Base-by-base conservation (phyloP, 1,284 basidiomycete species). In the Leccinum huronense region DNA sequence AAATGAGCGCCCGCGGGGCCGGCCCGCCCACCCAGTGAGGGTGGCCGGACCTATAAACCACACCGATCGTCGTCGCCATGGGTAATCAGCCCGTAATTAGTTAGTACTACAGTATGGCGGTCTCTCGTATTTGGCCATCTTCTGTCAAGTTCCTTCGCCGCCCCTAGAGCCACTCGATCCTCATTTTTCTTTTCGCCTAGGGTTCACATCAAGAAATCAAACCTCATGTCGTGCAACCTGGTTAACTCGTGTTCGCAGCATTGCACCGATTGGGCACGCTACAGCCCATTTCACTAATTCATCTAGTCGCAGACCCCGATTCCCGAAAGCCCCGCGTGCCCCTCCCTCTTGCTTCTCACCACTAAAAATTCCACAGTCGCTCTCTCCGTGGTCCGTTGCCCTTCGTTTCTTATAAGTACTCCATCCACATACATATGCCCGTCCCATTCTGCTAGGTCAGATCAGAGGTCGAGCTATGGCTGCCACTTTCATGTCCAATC, bases 141-240 rank as follows among this genome's bases (percentile, higher is more conserved):
- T 72, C 70, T 64, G 62, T 63, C 58, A 55, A 66, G 30, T 71
- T 65, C 72, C 63, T 56, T 34, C 10, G 55, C 66, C n/a, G 66
- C 72, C 74, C 72, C 72, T 76, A 76, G 72, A 68, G 72, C 74
- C 72, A 73, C 75, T 66, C 65, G 71, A 75, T 76, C 73, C 73
- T 75, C 75, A 76, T 75, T 77, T 76, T 65, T 64, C 27, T 31
- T 51, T 51, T 71, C 72, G 66, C 60, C 51, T 73, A 76, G 71
- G 73, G 66, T 75, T 66, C 73, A 66, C 73, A 73, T 73, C 72
- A 73, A 63, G 54, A 74, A 73, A 51, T 51, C 65, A 66, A 40
- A 73, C 75, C 76, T 77, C 76, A 77, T 75, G 73, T 58, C 65
- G n/a, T 75, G 67, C 76, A 77, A 65, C 75, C 76, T 73, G 76